Evolutionary conservation across 164 flowering plant genomes (phyloP).

Genomic region (Umbilicus rupestris): DNA sequence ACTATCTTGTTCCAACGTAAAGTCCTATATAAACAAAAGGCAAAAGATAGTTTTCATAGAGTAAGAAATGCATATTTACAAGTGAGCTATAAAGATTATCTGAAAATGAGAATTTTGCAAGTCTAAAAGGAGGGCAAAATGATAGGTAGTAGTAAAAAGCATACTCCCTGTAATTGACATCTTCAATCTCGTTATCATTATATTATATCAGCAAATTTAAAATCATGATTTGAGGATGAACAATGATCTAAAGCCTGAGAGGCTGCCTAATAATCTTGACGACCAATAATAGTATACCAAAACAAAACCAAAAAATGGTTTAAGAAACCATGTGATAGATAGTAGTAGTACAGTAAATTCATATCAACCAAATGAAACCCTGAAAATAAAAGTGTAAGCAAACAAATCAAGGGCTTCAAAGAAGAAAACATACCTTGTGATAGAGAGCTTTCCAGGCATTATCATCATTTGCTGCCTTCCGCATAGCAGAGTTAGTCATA

Average conservation of each 20-base stretch:
- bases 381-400: neutral
- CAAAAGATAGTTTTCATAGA: neutral
- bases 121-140: too few relatives aligned
- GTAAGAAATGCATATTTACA: too few relatives aligned
- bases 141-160: too few relatives aligned
- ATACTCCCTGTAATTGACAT: neutral
- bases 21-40: slow-evolving; percentile 44
- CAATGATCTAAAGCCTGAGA: neutral
- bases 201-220: too few relatives aligned
- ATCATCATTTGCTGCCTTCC: slow-evolving; percentile 95
- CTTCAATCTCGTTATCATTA: neutral
- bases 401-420: neutral
- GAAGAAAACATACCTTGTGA: slow-evolving; percentile 51
- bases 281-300: too few relatives aligned
- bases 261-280: too few relatives aligned
- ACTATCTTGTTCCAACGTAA: slow-evolving; percentile 77
- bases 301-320: too few relatives aligned
- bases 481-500: slow-evolving; percentile 90
- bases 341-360: too few relatives aligned
- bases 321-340: too few relatives aligned
- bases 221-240: too few relatives aligned
- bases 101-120: too few relatives aligned
- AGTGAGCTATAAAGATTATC: too few relatives aligned
- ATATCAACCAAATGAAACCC: neutral
- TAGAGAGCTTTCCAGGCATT: slow-evolving; percentile 96